Evolutionary conservation across 306 rosid genomes (phyloP), one percentile per base, ranked within the genome.

Genomic region (Gleditsia sinensis): DNA sequence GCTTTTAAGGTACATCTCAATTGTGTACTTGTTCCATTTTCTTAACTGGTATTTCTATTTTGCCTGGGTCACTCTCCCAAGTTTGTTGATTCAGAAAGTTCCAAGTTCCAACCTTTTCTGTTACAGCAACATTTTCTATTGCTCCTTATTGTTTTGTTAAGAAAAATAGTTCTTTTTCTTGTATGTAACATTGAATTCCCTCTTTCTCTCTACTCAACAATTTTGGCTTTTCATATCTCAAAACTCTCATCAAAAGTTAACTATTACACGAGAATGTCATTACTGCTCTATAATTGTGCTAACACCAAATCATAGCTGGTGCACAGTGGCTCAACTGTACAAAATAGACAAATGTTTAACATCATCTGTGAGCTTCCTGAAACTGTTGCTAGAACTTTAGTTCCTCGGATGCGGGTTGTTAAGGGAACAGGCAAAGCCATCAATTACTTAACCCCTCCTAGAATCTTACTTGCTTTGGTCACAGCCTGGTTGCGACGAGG

Each of bases 361-460:
- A 88, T 91, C 79, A 94, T 94, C 51, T 91, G 98, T 10, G 98
- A 94, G 86, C 96, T 85, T 46, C 98, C 98, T 1, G 96, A 94
- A 82, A 94, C 97, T 4, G 98, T 94, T 49, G 98, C 98, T 14
- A 88, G 98, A 88, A 91, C 95, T 53, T 63, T 91, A 71, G 98
- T 91, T 80, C 98, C 98, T 34, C 84, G 96, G 65, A 94, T 91
- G 96, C 86, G 97, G 40, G 97, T 91, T 53, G 93, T 91, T 14
- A 94, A 90, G 83, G 98, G 98, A 55, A 73, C 91, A 9, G 98
- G 97, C 68, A 91, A 81, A 75, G 92, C 97, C 77, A 82, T 94
- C 81, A 88, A 60, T 83, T 94, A 90, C 91, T 84, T 94, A 82
- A 94, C 98, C 64, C 97, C 97, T 71, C 98, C 98, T 23, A 84